Evolutionary conservation across 2,329 filamentous ascomycete genomes (phyloP).

Genomic region (Diplodia mutila): DNA sequence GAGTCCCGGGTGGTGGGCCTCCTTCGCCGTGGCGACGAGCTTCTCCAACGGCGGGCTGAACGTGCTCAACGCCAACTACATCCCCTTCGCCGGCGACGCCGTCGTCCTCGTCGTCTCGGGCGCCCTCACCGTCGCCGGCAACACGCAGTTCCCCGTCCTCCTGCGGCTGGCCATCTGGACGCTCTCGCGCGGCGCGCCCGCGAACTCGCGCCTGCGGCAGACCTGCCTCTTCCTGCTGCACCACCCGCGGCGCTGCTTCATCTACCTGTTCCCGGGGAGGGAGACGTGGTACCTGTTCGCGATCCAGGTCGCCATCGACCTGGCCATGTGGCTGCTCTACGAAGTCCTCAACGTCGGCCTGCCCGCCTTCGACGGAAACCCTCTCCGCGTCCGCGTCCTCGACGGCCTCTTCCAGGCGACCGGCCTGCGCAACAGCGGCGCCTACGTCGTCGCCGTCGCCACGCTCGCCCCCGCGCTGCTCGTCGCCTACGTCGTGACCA

Average conservation of each 20-base stretch:
- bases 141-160: slow-evolving; percentile 68
- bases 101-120: slow-evolving; percentile 55
- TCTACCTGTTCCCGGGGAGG: slow-evolving; percentile 65
- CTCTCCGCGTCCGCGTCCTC: slow-evolving; percentile 59
- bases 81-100: slow-evolving; percentile 46
- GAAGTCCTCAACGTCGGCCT: slow-evolving; percentile 69
- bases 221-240: slow-evolving; percentile 43
- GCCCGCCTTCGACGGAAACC: slow-evolving; percentile 56
- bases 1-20: slow-evolving; percentile 37
- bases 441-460: slow-evolving; percentile 66
- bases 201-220: slow-evolving; percentile 29
- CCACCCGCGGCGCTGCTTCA: slow-evolving; percentile 60
- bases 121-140: slow-evolving; percentile 64
- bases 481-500: slow-evolving; percentile 65
- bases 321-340: slow-evolving; percentile 67
- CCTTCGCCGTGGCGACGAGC: slow-evolving; percentile 37
- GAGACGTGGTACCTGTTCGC: slow-evolving; percentile 69
- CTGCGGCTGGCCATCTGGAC: slow-evolving; percentile 64
- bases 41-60: slow-evolving; percentile 41
- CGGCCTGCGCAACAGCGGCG: slow-evolving; percentile 65
- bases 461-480: slow-evolving; percentile 60
- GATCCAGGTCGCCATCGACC: slow-evolving; percentile 64
- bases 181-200: slow-evolving; percentile 41
- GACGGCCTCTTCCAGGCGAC: slow-evolving; percentile 69
- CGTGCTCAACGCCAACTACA: slow-evolving; percentile 35